These are phyloP conservation scores for Xylaria sp. DNA, from an alignment of 2,329 filamentous ascomycete genomes.

Conservation along the genomic window DNA sequence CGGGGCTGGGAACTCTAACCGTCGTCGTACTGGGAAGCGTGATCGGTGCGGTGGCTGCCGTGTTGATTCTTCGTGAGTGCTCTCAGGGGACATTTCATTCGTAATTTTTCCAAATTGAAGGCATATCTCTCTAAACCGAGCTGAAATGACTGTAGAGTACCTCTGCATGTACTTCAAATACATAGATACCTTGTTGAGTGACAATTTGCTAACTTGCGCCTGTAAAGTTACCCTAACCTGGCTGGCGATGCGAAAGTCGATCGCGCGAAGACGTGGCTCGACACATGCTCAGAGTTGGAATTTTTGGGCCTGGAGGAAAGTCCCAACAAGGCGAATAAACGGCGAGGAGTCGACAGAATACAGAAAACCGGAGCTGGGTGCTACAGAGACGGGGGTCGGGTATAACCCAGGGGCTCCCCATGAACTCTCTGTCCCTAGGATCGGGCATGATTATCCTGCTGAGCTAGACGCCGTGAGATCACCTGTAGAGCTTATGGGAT, in stretches of 20 bases:
- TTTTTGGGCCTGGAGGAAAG: not conserved
- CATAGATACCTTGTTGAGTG: too few species aligned
- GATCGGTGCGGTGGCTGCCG: not conserved
- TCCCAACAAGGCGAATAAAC: not conserved
- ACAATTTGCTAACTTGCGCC: not conserved
- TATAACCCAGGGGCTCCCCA: slow-evolving; percentile 9
- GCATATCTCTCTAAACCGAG: too few species aligned
- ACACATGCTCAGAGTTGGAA: not conserved
- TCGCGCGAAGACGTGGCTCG: not conserved
- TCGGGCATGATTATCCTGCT: not conserved
- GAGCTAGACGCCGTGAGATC: not conserved
- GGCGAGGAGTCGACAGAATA: not conserved
- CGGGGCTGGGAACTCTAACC: not conserved
- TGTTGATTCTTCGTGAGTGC: not conserved
- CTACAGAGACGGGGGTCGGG: not conserved
- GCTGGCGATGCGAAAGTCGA: not conserved
- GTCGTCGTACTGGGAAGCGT: not conserved
- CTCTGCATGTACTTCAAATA: too few species aligned
- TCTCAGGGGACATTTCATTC: not conserved
- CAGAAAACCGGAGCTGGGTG: slow-evolving; percentile 10
- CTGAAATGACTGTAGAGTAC: too few species aligned
- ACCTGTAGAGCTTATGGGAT: not conserved
- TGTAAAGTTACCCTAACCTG: not conserved
- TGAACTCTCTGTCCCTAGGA: not conserved
- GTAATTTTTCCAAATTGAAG: too few species aligned